Percentiles rank a stretch among this genome's conserved stretches.
Evolutionary conservation across 305 asterid species (phyloP).

Genomic region (Rubia peregrina): DNA sequence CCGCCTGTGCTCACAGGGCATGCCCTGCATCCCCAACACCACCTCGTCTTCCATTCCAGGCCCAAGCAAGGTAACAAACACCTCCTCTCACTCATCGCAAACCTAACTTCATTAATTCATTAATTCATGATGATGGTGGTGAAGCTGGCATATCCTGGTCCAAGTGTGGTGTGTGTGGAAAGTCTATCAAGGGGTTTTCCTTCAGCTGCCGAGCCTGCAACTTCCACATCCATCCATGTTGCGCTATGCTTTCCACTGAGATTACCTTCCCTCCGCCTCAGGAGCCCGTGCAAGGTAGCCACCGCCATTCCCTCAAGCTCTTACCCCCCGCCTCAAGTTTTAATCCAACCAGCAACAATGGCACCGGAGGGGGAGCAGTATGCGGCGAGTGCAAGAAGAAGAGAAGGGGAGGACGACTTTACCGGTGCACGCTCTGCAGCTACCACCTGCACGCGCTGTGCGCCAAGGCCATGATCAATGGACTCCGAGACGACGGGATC

Average conservation of each 20-base stretch:
- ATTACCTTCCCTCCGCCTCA: constrained; percentile 23
- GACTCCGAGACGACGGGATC: constrained; percentile 56
- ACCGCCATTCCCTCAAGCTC: constrained; percentile 49
- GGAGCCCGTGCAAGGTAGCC: constrained; percentile 12
- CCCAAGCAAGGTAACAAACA: constrained; percentile 50
- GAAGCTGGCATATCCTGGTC: constrained; percentile 63
- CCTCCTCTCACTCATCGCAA: no score
- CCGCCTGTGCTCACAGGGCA: constrained; percentile 55
- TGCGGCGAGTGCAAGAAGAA: constrained; percentile 63
- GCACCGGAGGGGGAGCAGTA: neutral
- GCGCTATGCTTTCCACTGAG: constrained; percentile 64
- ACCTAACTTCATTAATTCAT: no score
- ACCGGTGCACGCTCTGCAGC: constrained; percentile 58
- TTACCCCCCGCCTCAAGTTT: constrained; percentile 26
- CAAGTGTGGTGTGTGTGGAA: constrained; percentile 67
- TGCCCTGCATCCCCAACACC: constrained; percentile 85
- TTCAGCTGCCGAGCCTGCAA: constrained; percentile 71
- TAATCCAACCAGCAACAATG: neutral
- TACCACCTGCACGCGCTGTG: constrained; percentile 74
- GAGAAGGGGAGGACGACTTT: constrained; percentile 45
- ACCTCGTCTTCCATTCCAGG: constrained; percentile 65
- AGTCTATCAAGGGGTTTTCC: constrained; percentile 58
- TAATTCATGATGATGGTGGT: constrained; percentile 20
- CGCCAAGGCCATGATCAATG: constrained; percentile 63
- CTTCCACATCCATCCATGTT: constrained; percentile 93